A percentile compares a stretch with the other conserved stretches of the same genome.
Conservation (phyloP, 208 protist genomes). For the Leishmania mexicana region DNA sequence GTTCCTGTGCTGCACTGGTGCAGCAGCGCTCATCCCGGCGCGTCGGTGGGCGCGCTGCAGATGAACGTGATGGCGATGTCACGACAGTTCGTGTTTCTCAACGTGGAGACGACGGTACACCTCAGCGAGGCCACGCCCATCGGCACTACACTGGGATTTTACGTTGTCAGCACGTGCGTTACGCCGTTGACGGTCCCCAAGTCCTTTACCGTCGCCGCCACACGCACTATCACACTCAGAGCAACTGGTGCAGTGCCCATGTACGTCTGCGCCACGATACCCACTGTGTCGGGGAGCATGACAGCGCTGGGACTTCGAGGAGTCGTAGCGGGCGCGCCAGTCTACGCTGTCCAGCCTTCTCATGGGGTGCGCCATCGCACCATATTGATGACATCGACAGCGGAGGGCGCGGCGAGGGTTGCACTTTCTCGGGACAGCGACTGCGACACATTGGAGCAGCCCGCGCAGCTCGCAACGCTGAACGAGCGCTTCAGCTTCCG, state of each 20-base stretch:
- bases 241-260: background rate
- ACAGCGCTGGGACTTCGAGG: background rate
- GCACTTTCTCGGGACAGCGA: background rate
- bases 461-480: background rate
- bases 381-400: constrained; percentile 6
- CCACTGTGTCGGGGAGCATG: background rate
- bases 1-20: constrained; percentile 4
- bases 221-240: background rate
- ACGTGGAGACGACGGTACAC: background rate
- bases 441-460: constrained; percentile 7
- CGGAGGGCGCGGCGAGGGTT: background rate
- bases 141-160: background rate
- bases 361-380: constrained; percentile 8
- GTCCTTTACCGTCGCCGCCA: background rate
- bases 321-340: background rate
- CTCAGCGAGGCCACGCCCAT: background rate
- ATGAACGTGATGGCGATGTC: background rate
- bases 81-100: background rate
- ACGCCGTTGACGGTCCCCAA: background rate
- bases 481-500: background rate
- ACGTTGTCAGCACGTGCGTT: background rate
- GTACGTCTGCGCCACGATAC: constrained; percentile 9
- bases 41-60: background rate
- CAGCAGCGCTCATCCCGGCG: background rate
- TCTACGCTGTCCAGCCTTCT: background rate